phyloP scores from a whole-genome alignment of 179 eudicot species.

The Corrigiola litoralis region DNA sequence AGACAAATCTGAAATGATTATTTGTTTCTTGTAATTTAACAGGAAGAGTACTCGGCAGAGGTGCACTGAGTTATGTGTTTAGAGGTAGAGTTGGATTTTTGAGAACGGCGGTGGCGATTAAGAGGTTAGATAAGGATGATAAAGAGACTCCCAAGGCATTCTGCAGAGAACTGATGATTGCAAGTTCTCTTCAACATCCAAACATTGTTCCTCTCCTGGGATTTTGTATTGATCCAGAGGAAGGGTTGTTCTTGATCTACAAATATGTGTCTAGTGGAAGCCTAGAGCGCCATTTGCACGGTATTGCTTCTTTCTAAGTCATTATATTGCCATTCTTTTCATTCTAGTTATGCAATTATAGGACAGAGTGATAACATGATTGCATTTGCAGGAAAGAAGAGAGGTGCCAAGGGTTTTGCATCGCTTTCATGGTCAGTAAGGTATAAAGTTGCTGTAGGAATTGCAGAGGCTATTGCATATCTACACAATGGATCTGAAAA shows the following conservation, averaged over 20 bases:
- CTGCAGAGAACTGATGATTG: slow-evolving; percentile 94
- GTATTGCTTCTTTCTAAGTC: slow-evolving; percentile 31
- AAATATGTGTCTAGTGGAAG: slow-evolving; percentile 94
- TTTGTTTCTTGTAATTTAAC: slow-evolving; percentile 23
- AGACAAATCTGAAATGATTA: not conserved
- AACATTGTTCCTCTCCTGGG: slow-evolving; percentile 88
- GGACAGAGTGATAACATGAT: slow-evolving; percentile 1
- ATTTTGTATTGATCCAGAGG: slow-evolving; percentile 84
- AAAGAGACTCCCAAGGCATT: slow-evolving; percentile 85
- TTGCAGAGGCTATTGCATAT: slow-evolving; percentile 83
- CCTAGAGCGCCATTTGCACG: slow-evolving; percentile 81
- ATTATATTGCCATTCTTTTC: not conserved
- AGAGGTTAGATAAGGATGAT: slow-evolving; percentile 86
- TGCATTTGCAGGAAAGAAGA: slow-evolving; percentile 52
- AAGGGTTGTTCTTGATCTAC: slow-evolving; percentile 92
- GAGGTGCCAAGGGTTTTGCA: slow-evolving; percentile 55
- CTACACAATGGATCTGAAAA: slow-evolving; percentile 82
- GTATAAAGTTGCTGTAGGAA: slow-evolving; percentile 85
- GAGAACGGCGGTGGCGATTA: slow-evolving; percentile 77
- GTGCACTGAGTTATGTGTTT: slow-evolving; percentile 92
- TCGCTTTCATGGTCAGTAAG: slow-evolving; percentile 85
- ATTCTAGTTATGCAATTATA: not conserved
- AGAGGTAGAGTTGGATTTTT: slow-evolving; percentile 77
- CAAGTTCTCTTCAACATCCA: slow-evolving; percentile 79
- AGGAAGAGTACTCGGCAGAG: slow-evolving; percentile 97